Conservation (phyloP, 108 stramenopile genomes). For the Skeletonema grethae region DNA sequence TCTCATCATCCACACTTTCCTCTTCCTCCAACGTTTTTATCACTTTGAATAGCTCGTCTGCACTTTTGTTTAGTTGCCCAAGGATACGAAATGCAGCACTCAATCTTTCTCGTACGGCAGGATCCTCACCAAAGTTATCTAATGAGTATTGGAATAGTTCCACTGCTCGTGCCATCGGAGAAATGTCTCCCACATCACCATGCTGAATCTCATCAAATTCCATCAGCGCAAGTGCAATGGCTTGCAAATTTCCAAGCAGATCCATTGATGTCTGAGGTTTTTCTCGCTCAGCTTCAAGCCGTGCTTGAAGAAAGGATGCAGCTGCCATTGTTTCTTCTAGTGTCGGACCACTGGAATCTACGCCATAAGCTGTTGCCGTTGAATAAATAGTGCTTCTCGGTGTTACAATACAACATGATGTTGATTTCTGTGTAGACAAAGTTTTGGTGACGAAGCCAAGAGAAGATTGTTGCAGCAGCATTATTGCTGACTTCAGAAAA, state of each 20-base stretch:
- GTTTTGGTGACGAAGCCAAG: background rate
- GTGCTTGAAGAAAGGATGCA: background rate
- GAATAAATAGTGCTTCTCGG: background rate
- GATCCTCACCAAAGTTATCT: slow-evolving; percentile 1
- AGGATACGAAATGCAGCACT: background rate
- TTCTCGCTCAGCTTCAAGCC: background rate
- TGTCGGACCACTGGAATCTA: background rate
- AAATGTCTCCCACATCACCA: background rate
- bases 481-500: background rate
- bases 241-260: background rate
- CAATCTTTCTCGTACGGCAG: background rate
- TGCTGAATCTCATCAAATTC: background rate
- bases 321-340: background rate
- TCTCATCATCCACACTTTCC: background rate
- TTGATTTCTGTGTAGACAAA: background rate
- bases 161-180: background rate
- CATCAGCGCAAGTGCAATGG: background rate
- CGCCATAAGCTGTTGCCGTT: background rate
- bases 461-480: background rate
- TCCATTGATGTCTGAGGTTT: background rate
- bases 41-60: background rate
- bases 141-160: background rate
- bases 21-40: background rate
- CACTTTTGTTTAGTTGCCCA: background rate
- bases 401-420: too few species aligned